A percentile compares a stretch with the other conserved stretches of the same genome.
Conservation (phyloP, 1,139 yeast genomes). For the Wickerhamiella infanticola region DNA sequence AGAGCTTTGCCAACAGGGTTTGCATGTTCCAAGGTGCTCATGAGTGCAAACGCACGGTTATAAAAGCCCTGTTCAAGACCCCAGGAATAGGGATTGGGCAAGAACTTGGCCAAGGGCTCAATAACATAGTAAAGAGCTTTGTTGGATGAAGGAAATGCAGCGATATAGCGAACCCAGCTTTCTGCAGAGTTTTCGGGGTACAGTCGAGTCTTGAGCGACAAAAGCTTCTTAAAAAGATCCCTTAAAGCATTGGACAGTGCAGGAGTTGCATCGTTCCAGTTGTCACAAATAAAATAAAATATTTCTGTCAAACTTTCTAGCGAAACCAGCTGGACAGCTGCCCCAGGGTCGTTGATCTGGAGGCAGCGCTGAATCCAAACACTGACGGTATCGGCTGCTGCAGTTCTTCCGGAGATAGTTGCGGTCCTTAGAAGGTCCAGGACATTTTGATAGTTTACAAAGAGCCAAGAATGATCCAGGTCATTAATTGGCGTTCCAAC, state of each 20-base stretch:
- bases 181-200: slow-evolving; percentile 6
- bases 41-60: slow-evolving; percentile 31
- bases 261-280: slow-evolving; percentile 57
- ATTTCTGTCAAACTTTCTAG: slow-evolving; percentile 22
- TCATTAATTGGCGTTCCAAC: neutral
- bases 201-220: slow-evolving; percentile 24
- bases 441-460: neutral
- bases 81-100: slow-evolving; percentile 31
- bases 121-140: slow-evolving; percentile 45
- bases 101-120: slow-evolving; percentile 38
- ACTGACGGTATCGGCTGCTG: slow-evolving; percentile 44
- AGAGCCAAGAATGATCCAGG: neutral
- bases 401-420: slow-evolving; percentile 20
- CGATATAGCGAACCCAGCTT: slow-evolving; percentile 32
- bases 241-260: slow-evolving; percentile 54
- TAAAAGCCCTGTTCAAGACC: slow-evolving; percentile 32
- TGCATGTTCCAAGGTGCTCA: slow-evolving; percentile 47
- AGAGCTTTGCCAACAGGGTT: slow-evolving; percentile 54
- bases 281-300: slow-evolving; percentile 45
- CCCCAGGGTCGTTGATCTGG: slow-evolving; percentile 17
- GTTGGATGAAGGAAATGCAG: slow-evolving; percentile 34
- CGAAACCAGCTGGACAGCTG: neutral
- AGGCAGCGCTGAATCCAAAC: slow-evolving; percentile 47
- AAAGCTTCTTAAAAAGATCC: slow-evolving; percentile 40
- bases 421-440: neutral